Percentiles rank a stretch among this genome's conserved stretches.
Evolutionary conservation across 495 filamentous ascomycete species (phyloP).

Genomic region (Tuber magnatum): DNA sequence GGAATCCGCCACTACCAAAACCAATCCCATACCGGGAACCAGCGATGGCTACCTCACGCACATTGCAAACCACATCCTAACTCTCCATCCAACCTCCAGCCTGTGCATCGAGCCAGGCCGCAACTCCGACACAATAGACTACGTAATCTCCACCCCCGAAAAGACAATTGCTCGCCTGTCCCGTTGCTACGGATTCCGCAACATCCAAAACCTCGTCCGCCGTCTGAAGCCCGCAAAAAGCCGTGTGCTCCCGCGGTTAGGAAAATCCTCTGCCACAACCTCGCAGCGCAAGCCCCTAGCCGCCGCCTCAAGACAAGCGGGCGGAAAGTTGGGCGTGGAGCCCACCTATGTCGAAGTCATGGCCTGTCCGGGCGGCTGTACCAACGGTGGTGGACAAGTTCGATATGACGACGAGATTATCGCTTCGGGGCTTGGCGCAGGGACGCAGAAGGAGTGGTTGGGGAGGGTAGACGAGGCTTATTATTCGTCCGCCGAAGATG

Average conservation of each 20-base stretch:
- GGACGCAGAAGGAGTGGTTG: slow-evolving; percentile 81
- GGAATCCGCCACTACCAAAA: slow-evolving; percentile 47
- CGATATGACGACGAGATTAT: slow-evolving; percentile 64
- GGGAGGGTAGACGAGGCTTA: slow-evolving; percentile 86
- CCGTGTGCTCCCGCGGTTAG: slow-evolving; percentile 59
- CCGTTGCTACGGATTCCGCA: slow-evolving; percentile 91
- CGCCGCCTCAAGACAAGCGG: slow-evolving; percentile 32
- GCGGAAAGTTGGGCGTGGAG: slow-evolving; percentile 32
- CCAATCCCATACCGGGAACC: slow-evolving; percentile 53
- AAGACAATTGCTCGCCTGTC: slow-evolving; percentile 67
- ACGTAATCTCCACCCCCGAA: slow-evolving; percentile 51
- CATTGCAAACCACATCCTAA: slow-evolving; percentile 64
- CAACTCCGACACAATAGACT: slow-evolving; percentile 86
- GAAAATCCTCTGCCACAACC: slow-evolving; percentile 45
- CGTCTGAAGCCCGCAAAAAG: slow-evolving; percentile 74
- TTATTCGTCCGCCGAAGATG: slow-evolving; percentile 65
- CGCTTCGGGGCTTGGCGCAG: slow-evolving; percentile 53
- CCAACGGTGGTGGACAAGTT: slow-evolving; percentile 93
- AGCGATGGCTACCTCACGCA: slow-evolving; percentile 85
- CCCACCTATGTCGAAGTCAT: slow-evolving; percentile 95
- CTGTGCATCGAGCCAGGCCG: slow-evolving; percentile 67
- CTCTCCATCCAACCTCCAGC: slow-evolving; percentile 58
- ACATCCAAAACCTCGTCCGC: slow-evolving; percentile 94
- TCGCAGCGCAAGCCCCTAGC: slow-evolving; percentile 10
- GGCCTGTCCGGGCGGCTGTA: slow-evolving; percentile 96